Evolutionary conservation across 108 stramenopile species (phyloP), one percentile per base, ranked within the genome.

Genomic region (Hondaea fermentalgiana): DNA sequence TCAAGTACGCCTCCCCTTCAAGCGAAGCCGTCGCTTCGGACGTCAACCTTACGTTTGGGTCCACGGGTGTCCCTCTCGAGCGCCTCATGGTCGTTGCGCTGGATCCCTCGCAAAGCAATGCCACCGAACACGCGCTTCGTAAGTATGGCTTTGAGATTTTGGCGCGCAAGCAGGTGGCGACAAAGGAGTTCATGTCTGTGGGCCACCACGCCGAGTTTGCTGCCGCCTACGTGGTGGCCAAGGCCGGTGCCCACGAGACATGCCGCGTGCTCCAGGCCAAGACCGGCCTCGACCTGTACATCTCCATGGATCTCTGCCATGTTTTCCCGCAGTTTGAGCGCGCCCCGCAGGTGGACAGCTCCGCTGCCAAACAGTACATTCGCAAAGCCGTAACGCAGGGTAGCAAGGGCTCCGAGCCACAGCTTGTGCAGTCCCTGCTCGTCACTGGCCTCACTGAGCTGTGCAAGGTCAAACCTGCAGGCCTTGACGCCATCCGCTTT

Each of bases 391-490:
- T 53, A 6, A 83, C 76, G 6, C 76, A 45, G 19, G 51, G 76
- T 23, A 53, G 49, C 25, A 28, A 89, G 5, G 87, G 87, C 23
- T 21, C 28, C 28, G 89, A 88, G 59, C 8, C 89, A 0, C 88
- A 49, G 59, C 89, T 45, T 5, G 57, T 89, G 12, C 87, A 53
- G 16, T 49, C 87, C 42, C 71, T 89, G 29, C 60, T 89, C 47
- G 64, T 69, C 21, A 47, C n/a, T 4, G 89, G 57, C 28, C 28
- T 89, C 10, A 69, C 49, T 8, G 89, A 49, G 42, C 83, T 89
- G 44, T 42, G 44, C 76, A 76, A 87, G 35, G 83, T 28, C 59
- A 89, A 89, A 47, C 89, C 89, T 12, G 53, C 35, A 35, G 87
- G 87, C 43, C 44, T 55, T 8, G 76, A 59, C 21, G 83, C 64